phyloP scores from a whole-genome alignment of 1,139 yeast genomes.

The Schizosaccharomyces versatilis region DNA sequence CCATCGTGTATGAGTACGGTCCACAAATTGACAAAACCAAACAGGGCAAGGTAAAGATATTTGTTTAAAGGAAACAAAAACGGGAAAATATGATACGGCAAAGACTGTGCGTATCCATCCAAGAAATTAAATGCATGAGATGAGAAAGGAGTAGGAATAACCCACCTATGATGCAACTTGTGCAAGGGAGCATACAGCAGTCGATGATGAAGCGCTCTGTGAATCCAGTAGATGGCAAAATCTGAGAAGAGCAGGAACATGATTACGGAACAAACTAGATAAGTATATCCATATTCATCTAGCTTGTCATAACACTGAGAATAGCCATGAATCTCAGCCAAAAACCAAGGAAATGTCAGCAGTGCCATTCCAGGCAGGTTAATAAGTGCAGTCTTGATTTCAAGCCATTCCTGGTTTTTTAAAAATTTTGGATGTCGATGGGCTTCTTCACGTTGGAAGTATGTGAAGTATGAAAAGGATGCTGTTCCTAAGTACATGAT shows the following conservation, averaged over 20 bases:
- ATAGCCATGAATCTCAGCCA: conserved; percentile 61
- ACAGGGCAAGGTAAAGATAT: conserved; percentile 52
- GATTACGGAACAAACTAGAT: conserved; percentile 45
- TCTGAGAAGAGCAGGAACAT: conserved; percentile 77
- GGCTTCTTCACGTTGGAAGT: conserved; percentile 72
- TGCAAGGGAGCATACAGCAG: conserved; percentile 62
- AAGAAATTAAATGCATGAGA: conserved; percentile 97
- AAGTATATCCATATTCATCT: conserved; percentile 45
- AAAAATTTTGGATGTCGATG: conserved; percentile 76
- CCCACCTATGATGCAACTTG: conserved; percentile 99
- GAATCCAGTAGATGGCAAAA: conserved; percentile 73
- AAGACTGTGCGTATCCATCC: conserved; percentile 73
- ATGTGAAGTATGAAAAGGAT: conserved; percentile 43
- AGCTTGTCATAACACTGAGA: conserved; percentile 53
- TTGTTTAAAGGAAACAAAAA: conserved; percentile 81
- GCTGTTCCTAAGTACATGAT: conserved; percentile 58
- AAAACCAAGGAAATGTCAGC: conserved; percentile 73
- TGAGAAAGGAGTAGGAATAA: conserved; percentile 94
- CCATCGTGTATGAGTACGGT: conserved; percentile 98
- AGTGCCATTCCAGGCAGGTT: conserved; percentile 79
- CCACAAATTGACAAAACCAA: conserved; percentile 89
- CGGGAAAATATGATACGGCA: conserved; percentile 75
- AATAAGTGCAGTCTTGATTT: conserved; percentile 50
- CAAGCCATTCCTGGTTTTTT: conserved; percentile 74
- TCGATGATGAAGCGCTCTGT: conserved; percentile 86